phyloP scores from a whole-genome alignment of 2,329 filamentous ascomycete species.

The Penicillium sp. region DNA sequence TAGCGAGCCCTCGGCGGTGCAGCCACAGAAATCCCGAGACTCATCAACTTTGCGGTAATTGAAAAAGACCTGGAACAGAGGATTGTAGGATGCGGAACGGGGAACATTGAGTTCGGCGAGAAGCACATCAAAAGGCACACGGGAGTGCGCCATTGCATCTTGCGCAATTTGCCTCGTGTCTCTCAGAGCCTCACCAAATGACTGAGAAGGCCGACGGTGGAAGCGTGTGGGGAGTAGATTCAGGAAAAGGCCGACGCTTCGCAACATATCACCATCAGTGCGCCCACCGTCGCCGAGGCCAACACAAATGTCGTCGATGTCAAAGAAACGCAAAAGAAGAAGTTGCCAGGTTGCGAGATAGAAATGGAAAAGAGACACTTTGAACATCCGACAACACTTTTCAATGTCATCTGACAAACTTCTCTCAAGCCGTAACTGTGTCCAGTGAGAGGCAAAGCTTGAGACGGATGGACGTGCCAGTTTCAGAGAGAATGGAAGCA shows the following conservation, averaged over 20 bases:
- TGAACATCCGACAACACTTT: constrained; percentile 17
- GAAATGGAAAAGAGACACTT: constrained; percentile 45
- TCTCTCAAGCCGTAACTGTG: constrained; percentile 5
- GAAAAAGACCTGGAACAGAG: constrained; percentile 49
- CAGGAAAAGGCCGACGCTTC: constrained; percentile 45
- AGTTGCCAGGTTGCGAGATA: constrained; percentile 42
- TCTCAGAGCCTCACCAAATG: constrained; percentile 31
- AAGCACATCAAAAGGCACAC: constrained; percentile 48
- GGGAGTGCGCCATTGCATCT: constrained; percentile 40
- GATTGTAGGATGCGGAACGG: constrained; percentile 38
- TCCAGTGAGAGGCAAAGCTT: constrained; percentile 10
- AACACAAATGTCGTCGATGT: constrained; percentile 42
- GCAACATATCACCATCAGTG: constrained; percentile 25
- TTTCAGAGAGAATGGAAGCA: constrained; percentile 16
- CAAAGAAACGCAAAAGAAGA: constrained; percentile 34
- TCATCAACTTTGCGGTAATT: constrained; percentile 42
- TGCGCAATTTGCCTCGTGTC: constrained; percentile 26
- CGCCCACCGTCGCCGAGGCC: constrained; percentile 48
- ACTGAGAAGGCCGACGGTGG: constrained; percentile 12
- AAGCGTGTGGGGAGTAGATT: constrained; percentile 49
- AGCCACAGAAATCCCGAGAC: constrained; percentile 23
- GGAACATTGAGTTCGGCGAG: constrained; percentile 42
- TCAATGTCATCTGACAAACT: constrained; percentile 10
- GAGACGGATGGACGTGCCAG: constrained; percentile 7
- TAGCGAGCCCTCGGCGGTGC: constrained; percentile 9